Conservation (phyloP, 2,329 filamentous ascomycete species). For the Botrytis fabae region DNA sequence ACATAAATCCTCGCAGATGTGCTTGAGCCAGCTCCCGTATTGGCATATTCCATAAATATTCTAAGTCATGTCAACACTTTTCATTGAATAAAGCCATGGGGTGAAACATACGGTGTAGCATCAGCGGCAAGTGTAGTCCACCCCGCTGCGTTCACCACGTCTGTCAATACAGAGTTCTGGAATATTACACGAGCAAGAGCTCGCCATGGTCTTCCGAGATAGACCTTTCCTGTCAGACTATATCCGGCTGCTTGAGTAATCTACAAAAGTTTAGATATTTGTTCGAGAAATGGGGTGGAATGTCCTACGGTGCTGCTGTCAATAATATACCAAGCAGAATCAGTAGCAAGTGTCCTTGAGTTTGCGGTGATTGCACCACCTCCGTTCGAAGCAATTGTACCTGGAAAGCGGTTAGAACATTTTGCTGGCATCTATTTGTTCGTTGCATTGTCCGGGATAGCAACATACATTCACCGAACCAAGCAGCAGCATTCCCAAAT, state of each 20-base stretch:
- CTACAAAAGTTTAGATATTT: neutral
- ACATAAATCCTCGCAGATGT: conserved; percentile 14
- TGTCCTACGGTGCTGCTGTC: conserved; percentile 8
- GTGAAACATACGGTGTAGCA: conserved; percentile 27
- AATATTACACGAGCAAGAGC: conserved; percentile 51
- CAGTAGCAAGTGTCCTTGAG: neutral
- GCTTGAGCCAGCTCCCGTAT: conserved; percentile 14
- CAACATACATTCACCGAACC: conserved; percentile 20
- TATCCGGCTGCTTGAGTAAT: conserved; percentile 29
- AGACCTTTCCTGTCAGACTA: conserved; percentile 43
- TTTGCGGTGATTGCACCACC: conserved; percentile 15
- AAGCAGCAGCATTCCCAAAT: conserved; percentile 14
- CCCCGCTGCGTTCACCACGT: conserved; percentile 51
- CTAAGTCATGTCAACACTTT: neutral
- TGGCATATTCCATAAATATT: conserved; percentile 17
- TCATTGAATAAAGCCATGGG: no score
- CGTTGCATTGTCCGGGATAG: neutral
- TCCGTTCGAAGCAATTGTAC: conserved; percentile 15
- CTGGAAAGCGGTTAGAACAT: neutral
- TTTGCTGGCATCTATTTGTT: neutral
- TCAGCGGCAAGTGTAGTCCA: conserved; percentile 43
- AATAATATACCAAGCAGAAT: conserved; percentile 11
- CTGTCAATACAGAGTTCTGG: conserved; percentile 48
- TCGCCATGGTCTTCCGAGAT: conserved; percentile 54
- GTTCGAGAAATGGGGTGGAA: no score